Evolutionary conservation across 805 yeast genomes (phyloP), one percentile per base, ranked within the genome.

Genomic region (Candida anglica): DNA sequence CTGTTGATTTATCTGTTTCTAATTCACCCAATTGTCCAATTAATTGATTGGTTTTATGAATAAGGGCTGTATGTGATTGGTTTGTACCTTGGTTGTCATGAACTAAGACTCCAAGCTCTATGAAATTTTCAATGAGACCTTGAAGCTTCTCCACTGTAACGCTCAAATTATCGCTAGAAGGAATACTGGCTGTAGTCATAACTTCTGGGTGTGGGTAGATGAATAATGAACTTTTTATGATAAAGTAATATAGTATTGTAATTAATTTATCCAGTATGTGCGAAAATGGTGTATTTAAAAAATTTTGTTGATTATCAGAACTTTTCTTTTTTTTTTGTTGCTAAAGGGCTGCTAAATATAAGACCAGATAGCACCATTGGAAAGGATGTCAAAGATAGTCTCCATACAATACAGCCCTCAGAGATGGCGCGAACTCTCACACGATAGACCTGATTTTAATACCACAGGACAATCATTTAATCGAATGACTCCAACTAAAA

Each of bases 51-150:
- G 63, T 56, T 34, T 63, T 62, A 34, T 62, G 62, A 2, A 58
- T 53, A 18, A 66, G 48, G 1, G 67, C 73, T n/a, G 57, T 54
- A 39, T 79, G 77, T 2, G 95, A 82, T 46, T 82, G 91, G 20
- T 73, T 79, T 2, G 95, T 87, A 8, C 95, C 96, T 43, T 88
- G 89, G 53, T 82, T 87, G 59, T 91, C 98, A 57, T 93, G 96
- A 3, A 88, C 89, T 33, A 89, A 77, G 11, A 91, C 89, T 3
- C 96, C 97, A 15, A 89, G 65, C 52, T 91, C 96, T 14, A 88
- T 79, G 37, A 89, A 76, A 6, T 94, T 81, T 53, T 91, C 96
- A 15, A 62, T 57, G 21, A 63, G 42, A 10, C 48, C 44, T 44
- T 48, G 63, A 3, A 63, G 44, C 38, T 59, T 59, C 2, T 56